A percentile compares a stretch with the other conserved stretches of the same genome.
Evolutionary conservation across 768 basidiomycete species (phyloP).

Genomic region (Hypholoma fasciculare): DNA sequence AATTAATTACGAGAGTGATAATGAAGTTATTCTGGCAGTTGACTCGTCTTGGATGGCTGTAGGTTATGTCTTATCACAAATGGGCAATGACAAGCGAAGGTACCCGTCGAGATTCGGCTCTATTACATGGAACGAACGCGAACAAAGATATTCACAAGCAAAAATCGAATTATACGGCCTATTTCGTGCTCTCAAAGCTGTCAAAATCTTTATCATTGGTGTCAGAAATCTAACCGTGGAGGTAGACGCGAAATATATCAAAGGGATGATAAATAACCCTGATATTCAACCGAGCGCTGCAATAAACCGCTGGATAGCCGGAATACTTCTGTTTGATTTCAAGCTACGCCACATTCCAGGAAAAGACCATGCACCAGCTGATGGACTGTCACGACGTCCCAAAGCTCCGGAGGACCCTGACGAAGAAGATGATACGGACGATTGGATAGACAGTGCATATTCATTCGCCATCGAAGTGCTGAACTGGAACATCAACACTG

Average conservation of each 20-base stretch:
- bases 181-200: constrained; percentile 17
- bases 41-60: constrained; percentile 20
- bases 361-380: constrained; percentile 7
- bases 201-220: constrained; percentile 24
- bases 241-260: constrained; percentile 30
- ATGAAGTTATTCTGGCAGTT: constrained; percentile 18
- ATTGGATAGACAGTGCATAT: constrained; percentile 16
- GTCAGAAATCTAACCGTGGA: constrained; percentile 26
- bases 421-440: constrained; percentile 12
- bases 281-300: constrained; percentile 35
- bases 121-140: constrained; percentile 17
- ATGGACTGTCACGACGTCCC: constrained; percentile 26
- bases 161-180: constrained; percentile 32
- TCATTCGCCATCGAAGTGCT: constrained; percentile 2
- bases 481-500: neutral
- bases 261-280: constrained; percentile 39
- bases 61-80: constrained; percentile 15
- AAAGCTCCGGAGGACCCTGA: constrained; percentile 10
- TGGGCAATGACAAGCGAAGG: constrained; percentile 5
- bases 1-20: constrained; percentile 13
- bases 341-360: constrained; percentile 35
- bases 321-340: constrained; percentile 38
- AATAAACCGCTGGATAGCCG: constrained; percentile 43
- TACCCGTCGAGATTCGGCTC: constrained; percentile 21
- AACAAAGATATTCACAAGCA: constrained; percentile 26